Base-by-base conservation (phyloP, 2,329 filamentous ascomycete species). In the Trichoderma sp. region DNA sequence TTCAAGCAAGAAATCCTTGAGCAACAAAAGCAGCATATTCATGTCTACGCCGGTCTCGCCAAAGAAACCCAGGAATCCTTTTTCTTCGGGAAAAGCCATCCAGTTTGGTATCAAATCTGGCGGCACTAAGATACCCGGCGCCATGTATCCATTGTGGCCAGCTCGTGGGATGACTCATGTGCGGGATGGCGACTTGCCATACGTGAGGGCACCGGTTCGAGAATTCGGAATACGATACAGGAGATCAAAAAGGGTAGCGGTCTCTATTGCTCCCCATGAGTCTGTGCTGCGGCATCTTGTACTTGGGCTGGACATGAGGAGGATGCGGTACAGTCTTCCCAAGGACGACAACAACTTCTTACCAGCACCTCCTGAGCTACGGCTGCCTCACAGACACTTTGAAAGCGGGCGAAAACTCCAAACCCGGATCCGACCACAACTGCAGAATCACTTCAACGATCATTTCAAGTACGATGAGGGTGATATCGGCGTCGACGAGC, bases 121-220 rank as follows among this genome's bases (percentile, higher is more conserved):
- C 3, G 81, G 80, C 0, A 73, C 87, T 5, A 92, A 87, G 73
- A 82, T 90, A n/a, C 87, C 89, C 0, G 91, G 90, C 2, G 83
- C 89, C 9, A 80, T 82, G 70, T 83, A 91, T 64, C 86, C 92
- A 4, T 82, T 87, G n/a, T 95, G 92, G 90, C 92, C 92, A 42
- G 84, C 86, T 58, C 83, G 84, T 70, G 90, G 83, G 7, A 87
- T 87, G 75, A 79, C 83, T 1, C 91, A 93, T 76, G 79, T 93
- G 50, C 85, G 89, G 65, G 88, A 85, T 6, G 67, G 73, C 39
- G 71, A 71, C 15, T 6, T 27, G 27, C 29, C 48, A 12, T 7
- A 34, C 17, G 17, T 42, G 13, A 45, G 32, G 29, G 15, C 35
- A 53, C 32, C 12, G 29, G 32, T 32, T 48, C 17, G 57, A 52